Base-by-base conservation (phyloP, 768 basidiomycete species). In the Termitomyces bulborhizus region DNA sequence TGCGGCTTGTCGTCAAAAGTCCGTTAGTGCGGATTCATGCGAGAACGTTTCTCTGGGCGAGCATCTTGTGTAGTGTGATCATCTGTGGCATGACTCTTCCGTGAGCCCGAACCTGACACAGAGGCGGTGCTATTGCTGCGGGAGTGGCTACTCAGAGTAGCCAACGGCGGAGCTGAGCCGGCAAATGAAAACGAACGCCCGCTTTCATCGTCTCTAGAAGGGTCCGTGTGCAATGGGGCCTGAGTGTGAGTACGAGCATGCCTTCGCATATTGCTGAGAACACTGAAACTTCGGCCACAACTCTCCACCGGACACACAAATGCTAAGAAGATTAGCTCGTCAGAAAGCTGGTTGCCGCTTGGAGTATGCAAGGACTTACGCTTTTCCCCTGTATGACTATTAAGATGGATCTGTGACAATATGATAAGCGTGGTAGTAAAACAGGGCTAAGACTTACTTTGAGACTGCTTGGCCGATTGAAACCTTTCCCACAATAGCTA, bases 251-350 rank as follows among this genome's bases (percentile, higher is more conserved):
- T 84, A 53, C 89, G 84, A 56, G 88, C 83, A 68, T 92, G 90
- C 55, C 90, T 78, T 58, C 90, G 85, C 90, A 92, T 92, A 73
- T 92, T 92, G 69, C 88, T 90, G 65, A 90, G 82, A 48, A 91
- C 90, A 64, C 88, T 90, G 70, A 92, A 92, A 66, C 85, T 83
- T 43, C 89, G 85, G 6, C 86, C 85, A 70, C 90, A 92, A 56
- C 80, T 81, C 59, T 85, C 81, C 51, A 83, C 79, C 16, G 89
- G 84, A 66, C 90, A 92, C 43, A 78, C 72, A 69, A 87, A 90
- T 8, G 90, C 90, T 91, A 66, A 55, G 57, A 45, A 55, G 54
- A 57, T 55, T 27, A 44, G 43, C 54, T 32, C 55, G 46, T 52
- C 55, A 59, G 55, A 32, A 50, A 37, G 51, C 49, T 42, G 57